Evolutionary conservation across 2,329 filamentous ascomycete species (phyloP), one percentile per base, ranked within the genome.

Genomic region (Trichoderma sp.): DNA sequence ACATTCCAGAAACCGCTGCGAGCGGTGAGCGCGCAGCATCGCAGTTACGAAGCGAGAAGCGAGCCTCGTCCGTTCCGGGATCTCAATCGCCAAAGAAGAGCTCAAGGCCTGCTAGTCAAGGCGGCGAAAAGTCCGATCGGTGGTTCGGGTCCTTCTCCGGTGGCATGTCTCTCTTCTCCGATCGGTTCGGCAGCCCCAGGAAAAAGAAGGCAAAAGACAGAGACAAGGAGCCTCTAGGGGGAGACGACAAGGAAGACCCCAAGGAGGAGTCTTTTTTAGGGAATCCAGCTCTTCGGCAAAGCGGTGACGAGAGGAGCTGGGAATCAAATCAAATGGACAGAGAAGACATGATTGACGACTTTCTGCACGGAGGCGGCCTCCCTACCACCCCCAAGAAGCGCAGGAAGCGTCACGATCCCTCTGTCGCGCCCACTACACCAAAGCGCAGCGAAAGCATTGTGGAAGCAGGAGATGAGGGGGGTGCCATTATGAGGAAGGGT

Each of bases 191-290:
- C 19, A 75, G 72, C 34, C 60, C 68, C 63, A 71, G 67, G 57
- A 56, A 54, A 59, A 70, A 68, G 51, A 47, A 47, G 52, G 7
- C n/a, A 21, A 57, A 44, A 43, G 61, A 64, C 10, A 64, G n/a
- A 45, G 51, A 64, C n/a, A 74, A 77, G 67, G 71, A 74, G 34
- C 64, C 74, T 7, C 47, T 55, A 63, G n/a, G 43, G 12, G 39
- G 34, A 43, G 61, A 57, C 14, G 61, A 57, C 44, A 64, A 57
- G 19, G n/a, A 57, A 50, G 74, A 74, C 43, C 64, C 74, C 14
- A 72, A 71, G 56, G 76, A 78, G 15, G 79, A 82, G 51, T 79
- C 82, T 68, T 70, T 80, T 34, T 80, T 81, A 71, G 78, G 83
- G 67, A 78, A 82, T 68, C 73, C 78, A 58, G 73, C 75, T 17